Base-by-base conservation (phyloP, 768 basidiomycete species). In the Tricholoma furcatifolium region DNA sequence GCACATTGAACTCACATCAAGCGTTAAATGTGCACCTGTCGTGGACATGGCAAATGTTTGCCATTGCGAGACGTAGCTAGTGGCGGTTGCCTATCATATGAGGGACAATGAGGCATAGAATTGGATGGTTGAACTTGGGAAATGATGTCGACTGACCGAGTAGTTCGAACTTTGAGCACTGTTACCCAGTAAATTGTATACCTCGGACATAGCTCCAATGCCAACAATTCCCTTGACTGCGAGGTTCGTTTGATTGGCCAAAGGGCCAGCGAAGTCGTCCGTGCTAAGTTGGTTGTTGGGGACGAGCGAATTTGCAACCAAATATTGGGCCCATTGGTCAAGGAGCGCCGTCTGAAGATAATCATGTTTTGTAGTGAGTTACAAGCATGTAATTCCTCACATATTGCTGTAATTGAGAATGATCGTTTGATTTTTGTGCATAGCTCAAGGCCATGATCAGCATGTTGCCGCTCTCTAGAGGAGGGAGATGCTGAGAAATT, bases 171-270 rank as follows among this genome's bases (percentile, higher is more conserved):
- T 69, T 53, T 65, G 69, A 2, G 59, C 59, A 1, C 58, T 65
- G 51, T 78, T 66, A 1, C 78, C 80, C 10, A 80, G 60, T 15
- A 77, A 58, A 0, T 65, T 54, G 7, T 75, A 73, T 31, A 88
- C 83, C 55, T 81, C 69, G 2, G 79, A 73, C 83, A 87, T 86
- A 7, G 81, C 81, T 55, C 78, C 69, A 62, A 87, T 84, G 10
- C 83, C 85, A 36, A 85, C 67, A 51, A 86, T 84, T 30, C 85
- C 86, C 61, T 88, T 88, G 66, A 87, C 81, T 6, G 85, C 85
- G 23, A 87, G 72, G 60, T 86, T 87, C 11, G 85, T 87, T 60
- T 85, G 83, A 60, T 87, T 86, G 6, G 74, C 77, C 23, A 82
- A 68, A 8, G 70, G 58, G 0, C 79, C 78, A 31, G 78, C 76